Evolutionary conservation across 108 stramenopile genomes (phyloP).

Genomic region (Parietichytrium sp.): DNA sequence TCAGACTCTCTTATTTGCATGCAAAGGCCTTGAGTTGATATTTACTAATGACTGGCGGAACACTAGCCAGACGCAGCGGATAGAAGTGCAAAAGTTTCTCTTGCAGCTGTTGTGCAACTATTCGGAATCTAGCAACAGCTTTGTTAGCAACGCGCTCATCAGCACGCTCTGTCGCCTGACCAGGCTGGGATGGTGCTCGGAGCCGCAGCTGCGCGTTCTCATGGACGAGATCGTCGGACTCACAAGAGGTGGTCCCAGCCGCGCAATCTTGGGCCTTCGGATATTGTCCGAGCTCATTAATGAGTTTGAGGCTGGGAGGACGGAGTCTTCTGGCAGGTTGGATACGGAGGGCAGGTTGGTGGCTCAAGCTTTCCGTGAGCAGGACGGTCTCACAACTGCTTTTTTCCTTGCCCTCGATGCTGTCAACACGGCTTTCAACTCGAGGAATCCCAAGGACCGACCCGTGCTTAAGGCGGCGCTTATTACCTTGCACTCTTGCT

Average conservation of each 20-base stretch:
- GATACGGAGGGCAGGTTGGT: background rate
- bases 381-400: background rate
- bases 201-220: background rate
- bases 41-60: constrained; percentile 25
- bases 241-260: background rate
- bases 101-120: background rate
- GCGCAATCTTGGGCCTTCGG: constrained; percentile 4
- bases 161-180: constrained; percentile 13
- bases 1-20: background rate
- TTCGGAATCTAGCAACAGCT: background rate
- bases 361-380: constrained; percentile 16
- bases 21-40: background rate
- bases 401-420: constrained; percentile 10
- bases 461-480: constrained; percentile 14
- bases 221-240: constrained; percentile 20
- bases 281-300: constrained; percentile 26
- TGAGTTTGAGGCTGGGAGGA: constrained; percentile 21
- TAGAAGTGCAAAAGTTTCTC: background rate
- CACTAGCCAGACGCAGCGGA: background rate
- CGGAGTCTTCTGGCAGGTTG: background rate
- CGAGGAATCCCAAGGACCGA: background rate
- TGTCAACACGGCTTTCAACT: constrained; percentile 27
- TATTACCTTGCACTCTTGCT: constrained; percentile 18
- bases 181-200: constrained; percentile 14
- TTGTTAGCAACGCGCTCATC: constrained; percentile 16